These are phyloP conservation scores for Neurospora sp. DNA, from an alignment of 495 filamentous ascomycete species.

Conservation along the genomic window DNA sequence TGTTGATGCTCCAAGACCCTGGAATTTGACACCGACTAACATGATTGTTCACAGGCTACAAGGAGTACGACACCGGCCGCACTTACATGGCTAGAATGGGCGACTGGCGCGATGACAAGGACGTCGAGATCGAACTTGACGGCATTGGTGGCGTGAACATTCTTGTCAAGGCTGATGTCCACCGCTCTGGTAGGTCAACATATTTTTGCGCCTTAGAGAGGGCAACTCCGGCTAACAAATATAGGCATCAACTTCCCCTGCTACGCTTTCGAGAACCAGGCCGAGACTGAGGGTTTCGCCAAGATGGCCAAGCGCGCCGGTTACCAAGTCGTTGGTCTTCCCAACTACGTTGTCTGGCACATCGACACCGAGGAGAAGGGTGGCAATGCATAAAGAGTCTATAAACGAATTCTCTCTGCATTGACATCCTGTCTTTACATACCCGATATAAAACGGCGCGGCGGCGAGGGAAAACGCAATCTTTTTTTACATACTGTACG, in stretches of 20 bases:
- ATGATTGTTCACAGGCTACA: slow-evolving; percentile 54
- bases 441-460: background rate
- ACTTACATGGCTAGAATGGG: slow-evolving; percentile 81
- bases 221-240: background rate
- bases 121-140: slow-evolving; percentile 83
- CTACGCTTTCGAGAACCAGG: slow-evolving; percentile 98
- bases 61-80: slow-evolving; percentile 81
- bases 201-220: background rate
- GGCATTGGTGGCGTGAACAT: slow-evolving; percentile 97
- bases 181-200: slow-evolving; percentile 64
- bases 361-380: slow-evolving; percentile 97
- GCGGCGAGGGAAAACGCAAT: slow-evolving; percentile 22
- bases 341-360: slow-evolving; percentile 98
- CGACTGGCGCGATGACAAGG: slow-evolving; percentile 83
- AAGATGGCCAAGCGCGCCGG: slow-evolving; percentile 98
- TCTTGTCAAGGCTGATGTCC: slow-evolving; percentile 93
- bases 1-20: slow-evolving; percentile 1
- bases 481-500: slow-evolving; percentile 20
- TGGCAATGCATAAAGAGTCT: slow-evolving; percentile 51
- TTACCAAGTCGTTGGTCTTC: slow-evolving; percentile 83
- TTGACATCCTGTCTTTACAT: background rate
- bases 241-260: slow-evolving; percentile 92
- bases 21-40: background rate
- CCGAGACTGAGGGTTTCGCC: slow-evolving; percentile 96
- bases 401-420: background rate